Percentiles rank a stretch among this genome's conserved stretches.
Conservation (phyloP, 352 stramenopile species). For the Phytophthora meadii region DNA sequence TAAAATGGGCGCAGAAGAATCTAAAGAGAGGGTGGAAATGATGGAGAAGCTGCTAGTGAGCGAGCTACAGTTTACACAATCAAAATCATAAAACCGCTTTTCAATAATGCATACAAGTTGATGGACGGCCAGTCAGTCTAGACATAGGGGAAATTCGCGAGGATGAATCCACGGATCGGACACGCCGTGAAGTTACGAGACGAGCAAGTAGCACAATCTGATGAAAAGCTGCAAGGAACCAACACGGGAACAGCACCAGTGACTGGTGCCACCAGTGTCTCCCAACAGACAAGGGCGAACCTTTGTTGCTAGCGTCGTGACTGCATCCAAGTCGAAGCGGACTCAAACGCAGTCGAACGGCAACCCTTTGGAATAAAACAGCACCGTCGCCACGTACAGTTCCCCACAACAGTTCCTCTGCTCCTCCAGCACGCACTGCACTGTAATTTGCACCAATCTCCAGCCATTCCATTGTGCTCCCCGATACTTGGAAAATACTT, state of each 20-base stretch:
- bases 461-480: constrained; percentile 13
- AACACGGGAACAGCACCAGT: constrained; percentile 11
- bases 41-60: constrained; percentile 3
- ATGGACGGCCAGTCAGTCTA: constrained; percentile 29
- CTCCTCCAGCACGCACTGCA: constrained; percentile 33
- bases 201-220: constrained; percentile 16
- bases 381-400: constrained; percentile 8
- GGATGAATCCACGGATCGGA: constrained; percentile 27
- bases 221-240: constrained; percentile 16
- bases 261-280: no score
- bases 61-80: no score
- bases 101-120: no score
- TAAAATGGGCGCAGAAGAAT: not conserved
- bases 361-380: constrained; percentile 34
- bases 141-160: constrained; percentile 13
- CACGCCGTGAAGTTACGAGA: constrained; percentile 18
- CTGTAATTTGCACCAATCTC: constrained; percentile 14
- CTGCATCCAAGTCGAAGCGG: constrained; percentile 26
- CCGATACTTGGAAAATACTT: constrained; percentile 24
- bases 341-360: constrained; percentile 33
- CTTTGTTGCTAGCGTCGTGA: constrained; percentile 74
- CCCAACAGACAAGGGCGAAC: constrained; percentile 62
- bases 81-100: no score
- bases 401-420: constrained; percentile 9
- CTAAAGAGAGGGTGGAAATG: no score